phyloP scores from a whole-genome alignment of 495 filamentous ascomycete genomes.

The Hypoxylon cercidicola region DNA sequence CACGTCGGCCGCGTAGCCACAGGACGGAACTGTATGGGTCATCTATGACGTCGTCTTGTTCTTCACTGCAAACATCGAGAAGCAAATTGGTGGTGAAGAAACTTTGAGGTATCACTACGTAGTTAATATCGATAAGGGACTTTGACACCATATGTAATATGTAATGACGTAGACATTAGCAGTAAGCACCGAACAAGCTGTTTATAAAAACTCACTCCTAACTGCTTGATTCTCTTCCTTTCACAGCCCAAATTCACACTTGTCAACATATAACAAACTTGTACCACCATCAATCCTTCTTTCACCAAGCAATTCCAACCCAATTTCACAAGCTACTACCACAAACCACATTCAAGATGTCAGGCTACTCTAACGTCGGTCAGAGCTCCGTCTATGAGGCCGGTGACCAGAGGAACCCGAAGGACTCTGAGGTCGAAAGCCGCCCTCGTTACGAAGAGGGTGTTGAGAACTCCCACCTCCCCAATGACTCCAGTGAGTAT shows the following conservation, averaged over 20 bases:
- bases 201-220: slow-evolving; percentile 26
- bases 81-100: slow-evolving; percentile 6
- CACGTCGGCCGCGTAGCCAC: slow-evolving; percentile 19
- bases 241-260: background rate
- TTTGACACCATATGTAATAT: too few relatives aligned
- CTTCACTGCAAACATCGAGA: slow-evolving; percentile 10
- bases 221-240: background rate
- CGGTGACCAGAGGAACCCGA: slow-evolving; percentile 76
- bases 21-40: slow-evolving; percentile 11
- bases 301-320: background rate
- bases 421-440: slow-evolving; percentile 63
- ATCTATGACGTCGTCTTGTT: slow-evolving; percentile 37
- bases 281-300: background rate
- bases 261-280: slow-evolving; percentile 2
- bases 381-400: slow-evolving; percentile 54
- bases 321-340: background rate
- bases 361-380: slow-evolving; percentile 55
- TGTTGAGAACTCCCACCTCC: slow-evolving; percentile 68
- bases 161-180: slow-evolving; percentile 32
- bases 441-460: slow-evolving; percentile 73
- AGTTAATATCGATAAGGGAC: slow-evolving; percentile 21
- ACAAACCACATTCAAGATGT: slow-evolving; percentile 43
- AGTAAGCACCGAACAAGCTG: background rate
- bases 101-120: slow-evolving; percentile 2
- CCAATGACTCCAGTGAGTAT: slow-evolving; percentile 74